Conservation (phyloP, 2,329 filamentous ascomycete genomes). For the Podosphaera xanthii region DNA sequence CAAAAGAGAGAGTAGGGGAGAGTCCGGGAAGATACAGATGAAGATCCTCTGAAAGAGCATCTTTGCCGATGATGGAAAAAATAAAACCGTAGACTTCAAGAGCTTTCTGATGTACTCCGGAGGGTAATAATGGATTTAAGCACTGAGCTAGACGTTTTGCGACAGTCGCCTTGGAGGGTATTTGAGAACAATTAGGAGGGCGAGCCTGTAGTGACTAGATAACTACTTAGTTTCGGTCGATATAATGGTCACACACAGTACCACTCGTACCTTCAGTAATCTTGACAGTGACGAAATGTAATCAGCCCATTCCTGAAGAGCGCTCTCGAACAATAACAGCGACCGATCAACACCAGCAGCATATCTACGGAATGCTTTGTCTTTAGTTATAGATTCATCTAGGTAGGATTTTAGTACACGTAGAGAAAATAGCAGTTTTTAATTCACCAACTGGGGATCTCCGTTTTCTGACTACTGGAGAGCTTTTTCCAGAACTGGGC, state of each 20-base stretch:
- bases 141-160: slow-evolving; percentile 89
- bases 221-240: slow-evolving; percentile 10
- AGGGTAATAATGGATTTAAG: slow-evolving; percentile 76
- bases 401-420: not conserved
- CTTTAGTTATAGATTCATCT: slow-evolving; percentile 34
- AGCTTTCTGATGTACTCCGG: slow-evolving; percentile 91
- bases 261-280: slow-evolving; percentile 49
- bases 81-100: slow-evolving; percentile 83
- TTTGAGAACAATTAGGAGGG: slow-evolving; percentile 42
- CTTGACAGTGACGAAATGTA: slow-evolving; percentile 93
- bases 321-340: slow-evolving; percentile 72
- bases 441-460: slow-evolving; percentile 60
- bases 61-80: slow-evolving; percentile 64
- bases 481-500: slow-evolving; percentile 58
- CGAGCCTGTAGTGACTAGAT: slow-evolving; percentile 70
- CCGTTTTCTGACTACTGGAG: slow-evolving; percentile 53
- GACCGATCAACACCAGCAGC: slow-evolving; percentile 70
- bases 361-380: slow-evolving; percentile 67
- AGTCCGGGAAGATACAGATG: slow-evolving; percentile 77
- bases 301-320: slow-evolving; percentile 95
- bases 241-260: not conserved
- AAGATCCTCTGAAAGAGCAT: slow-evolving; percentile 61
- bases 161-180: slow-evolving; percentile 65
- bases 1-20: slow-evolving; percentile 75
- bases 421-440: slow-evolving; percentile 2